Evolutionary conservation across 495 filamentous ascomycete species (phyloP).

Genomic region (Letharia columbiana): DNA sequence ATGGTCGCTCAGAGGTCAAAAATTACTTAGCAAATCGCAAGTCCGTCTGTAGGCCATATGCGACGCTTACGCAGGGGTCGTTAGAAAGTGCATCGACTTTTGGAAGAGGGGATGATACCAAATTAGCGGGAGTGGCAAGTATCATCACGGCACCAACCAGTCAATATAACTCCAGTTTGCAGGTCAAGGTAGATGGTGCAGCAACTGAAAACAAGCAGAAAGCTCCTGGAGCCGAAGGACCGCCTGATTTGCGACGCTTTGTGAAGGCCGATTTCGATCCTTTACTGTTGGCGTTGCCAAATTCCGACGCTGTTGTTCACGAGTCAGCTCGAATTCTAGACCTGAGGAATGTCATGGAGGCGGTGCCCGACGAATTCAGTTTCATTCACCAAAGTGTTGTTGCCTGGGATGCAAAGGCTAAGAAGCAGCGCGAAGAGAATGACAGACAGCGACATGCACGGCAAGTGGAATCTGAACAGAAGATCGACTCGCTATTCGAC

Average conservation of each 20-base stretch:
- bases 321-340: constrained; percentile 18
- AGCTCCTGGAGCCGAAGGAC: constrained; percentile 5
- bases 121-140: background rate
- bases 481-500: constrained; percentile 50
- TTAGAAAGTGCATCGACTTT: constrained; percentile 15
- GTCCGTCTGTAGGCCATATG: constrained; percentile 24
- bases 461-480: constrained; percentile 47
- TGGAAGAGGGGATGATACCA: constrained; percentile 7
- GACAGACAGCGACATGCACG: constrained; percentile 43
- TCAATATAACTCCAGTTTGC: constrained; percentile 9
- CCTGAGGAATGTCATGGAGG: constrained; percentile 21
- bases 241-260: constrained; percentile 23
- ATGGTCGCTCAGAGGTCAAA: constrained; percentile 32
- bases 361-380: constrained; percentile 39
- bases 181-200: constrained; percentile 2
- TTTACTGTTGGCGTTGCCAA: constrained; percentile 19
- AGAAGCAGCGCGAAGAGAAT: constrained; percentile 35
- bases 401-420: constrained; percentile 40
- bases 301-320: constrained; percentile 9
- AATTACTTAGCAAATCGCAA: constrained; percentile 23
- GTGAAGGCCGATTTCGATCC: constrained; percentile 27
- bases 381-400: constrained; percentile 40
- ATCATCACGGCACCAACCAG: constrained; percentile 10
- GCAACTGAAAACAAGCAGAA: constrained; percentile 6
- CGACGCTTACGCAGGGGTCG: constrained; percentile 22